Percentiles rank a stretch among this genome's conserved stretches.
These are phyloP conservation scores for Aspergillus sp. DNA, from an alignment of 2,329 filamentous ascomycete species.

Conservation along the genomic window DNA sequence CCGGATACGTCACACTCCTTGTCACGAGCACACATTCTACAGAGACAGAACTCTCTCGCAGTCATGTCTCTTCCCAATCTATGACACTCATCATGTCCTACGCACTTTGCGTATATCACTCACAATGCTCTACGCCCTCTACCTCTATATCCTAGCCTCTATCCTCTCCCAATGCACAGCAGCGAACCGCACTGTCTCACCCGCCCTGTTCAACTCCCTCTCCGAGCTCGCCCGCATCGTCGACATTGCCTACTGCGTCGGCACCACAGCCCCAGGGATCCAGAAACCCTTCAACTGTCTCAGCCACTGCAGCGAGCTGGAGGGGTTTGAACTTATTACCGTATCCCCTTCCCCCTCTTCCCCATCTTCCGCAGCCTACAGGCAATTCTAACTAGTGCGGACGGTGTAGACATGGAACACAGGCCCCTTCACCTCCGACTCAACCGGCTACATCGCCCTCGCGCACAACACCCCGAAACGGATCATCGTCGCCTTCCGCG, in stretches of 20 bases:
- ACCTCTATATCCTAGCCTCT: too few relatives aligned
- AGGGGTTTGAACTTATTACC: conserved; percentile 71
- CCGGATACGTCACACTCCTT: conserved; percentile 15
- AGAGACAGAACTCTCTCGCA: too few relatives aligned
- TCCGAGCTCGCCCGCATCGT: conserved; percentile 88
- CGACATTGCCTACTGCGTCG: conserved; percentile 93
- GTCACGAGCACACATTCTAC: too few relatives aligned
- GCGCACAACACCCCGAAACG: conserved; percentile 65
- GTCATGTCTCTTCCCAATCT: neutral
- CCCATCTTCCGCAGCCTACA: neutral
- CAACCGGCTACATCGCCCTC: conserved; percentile 90
- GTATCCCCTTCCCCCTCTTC: conserved; percentile 30
- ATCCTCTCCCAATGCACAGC: too few relatives aligned
- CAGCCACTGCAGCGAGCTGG: conserved; percentile 82
- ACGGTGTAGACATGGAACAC: conserved; percentile 77
- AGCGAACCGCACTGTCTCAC: conserved; percentile 47
- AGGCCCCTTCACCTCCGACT: conserved; percentile 80
- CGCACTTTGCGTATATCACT: neutral
- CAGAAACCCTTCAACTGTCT: conserved; percentile 79
- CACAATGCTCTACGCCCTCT: conserved; percentile 8
- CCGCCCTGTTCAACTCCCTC: conserved; percentile 71
- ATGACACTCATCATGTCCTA: too few relatives aligned
- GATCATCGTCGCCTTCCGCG: conserved; percentile 86
- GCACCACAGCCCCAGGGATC: conserved; percentile 76
- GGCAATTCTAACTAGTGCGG: too few relatives aligned